Evolutionary conservation across 2,329 filamentous ascomycete species (phyloP), one percentile per base, ranked within the genome.

Genomic region (Alternaria arbusti): DNA sequence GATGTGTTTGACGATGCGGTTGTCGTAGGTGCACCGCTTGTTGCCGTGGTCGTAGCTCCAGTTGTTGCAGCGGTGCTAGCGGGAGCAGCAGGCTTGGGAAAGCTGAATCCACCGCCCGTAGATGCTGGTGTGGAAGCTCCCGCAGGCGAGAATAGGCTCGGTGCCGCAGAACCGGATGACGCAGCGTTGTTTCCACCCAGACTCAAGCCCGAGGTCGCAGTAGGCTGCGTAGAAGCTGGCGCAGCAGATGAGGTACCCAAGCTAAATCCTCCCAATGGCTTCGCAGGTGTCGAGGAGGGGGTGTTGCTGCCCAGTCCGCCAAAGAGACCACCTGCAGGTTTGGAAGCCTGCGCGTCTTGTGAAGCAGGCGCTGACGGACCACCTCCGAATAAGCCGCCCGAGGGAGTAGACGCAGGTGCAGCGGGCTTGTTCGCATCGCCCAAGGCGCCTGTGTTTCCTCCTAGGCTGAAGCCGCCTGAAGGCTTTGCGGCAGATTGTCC

Each of bases 401-500:
- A 55, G 9, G 72, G 57, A 17, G 78, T 61, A 22, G 74, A 67
- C 20, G 72, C 66, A 47, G 65, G 70, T 17, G 73, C 71, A 36
- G 73, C 71, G 26, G 67, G 72, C 65, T 78, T 76, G 75, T 67
- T 74, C 68, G 76, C 66, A 70, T 73, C 71, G 70, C 76, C 58
- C 58, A 73, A 71, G 40, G 74, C 61, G 52, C 69, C 61, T 50
- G 72, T 72, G 61, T 73, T 74, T n/a, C 69, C 70, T 55, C 30
- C 65, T 62, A 45, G 63, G 46, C 25, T 13, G 71, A 58, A 26
- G 71, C 69, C 70, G 26, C 71, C 70, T 17, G 65, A 36, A 8
- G 74, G 72, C 52, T 73, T 76, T 11, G 64, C 66, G 40, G 75
- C 66, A 2, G 69, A 64, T 9, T 68, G 54, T 43, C 64, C 61